Conservation (phyloP, 2,329 filamentous ascomycete genomes). For the Aspergillus brasiliensis region DNA sequence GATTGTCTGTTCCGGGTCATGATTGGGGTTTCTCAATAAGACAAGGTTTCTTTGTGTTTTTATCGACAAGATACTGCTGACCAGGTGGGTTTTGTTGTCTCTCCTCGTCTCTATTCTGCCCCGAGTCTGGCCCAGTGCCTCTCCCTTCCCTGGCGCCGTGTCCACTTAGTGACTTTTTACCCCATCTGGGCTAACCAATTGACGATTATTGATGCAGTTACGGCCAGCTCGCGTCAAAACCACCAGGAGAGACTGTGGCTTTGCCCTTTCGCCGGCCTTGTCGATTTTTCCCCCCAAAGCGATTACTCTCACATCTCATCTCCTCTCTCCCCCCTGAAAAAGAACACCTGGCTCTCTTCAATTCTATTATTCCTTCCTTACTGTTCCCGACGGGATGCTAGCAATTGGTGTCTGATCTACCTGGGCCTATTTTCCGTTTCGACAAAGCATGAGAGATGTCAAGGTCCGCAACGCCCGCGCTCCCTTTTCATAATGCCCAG, state of each 20-base stretch:
- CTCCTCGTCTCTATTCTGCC: background rate
- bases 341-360: background rate
- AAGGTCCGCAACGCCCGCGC: constrained; percentile 59
- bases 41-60: background rate
- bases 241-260: constrained; percentile 26
- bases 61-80: background rate
- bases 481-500: constrained; percentile 59
- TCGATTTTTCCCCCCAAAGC: background rate
- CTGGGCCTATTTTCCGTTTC: constrained; percentile 12
- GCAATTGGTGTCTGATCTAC: constrained; percentile 21
- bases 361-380: background rate
- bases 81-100: background rate
- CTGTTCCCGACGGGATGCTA: constrained; percentile 30
- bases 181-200: background rate
- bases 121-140: constrained; percentile 5
- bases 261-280: constrained; percentile 10
- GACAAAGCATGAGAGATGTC: constrained; percentile 60
- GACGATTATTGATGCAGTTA: constrained; percentile 23
- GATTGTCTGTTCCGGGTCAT: background rate
- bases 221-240: constrained; percentile 34
- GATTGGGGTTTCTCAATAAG: background rate
- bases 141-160: constrained; percentile 8
- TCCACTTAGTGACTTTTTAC: constrained; percentile 2
- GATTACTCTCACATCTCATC: background rate
- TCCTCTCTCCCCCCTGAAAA: background rate